Conservation (phyloP, 306 rosid species). For the Ormosia emarginata region DNA sequence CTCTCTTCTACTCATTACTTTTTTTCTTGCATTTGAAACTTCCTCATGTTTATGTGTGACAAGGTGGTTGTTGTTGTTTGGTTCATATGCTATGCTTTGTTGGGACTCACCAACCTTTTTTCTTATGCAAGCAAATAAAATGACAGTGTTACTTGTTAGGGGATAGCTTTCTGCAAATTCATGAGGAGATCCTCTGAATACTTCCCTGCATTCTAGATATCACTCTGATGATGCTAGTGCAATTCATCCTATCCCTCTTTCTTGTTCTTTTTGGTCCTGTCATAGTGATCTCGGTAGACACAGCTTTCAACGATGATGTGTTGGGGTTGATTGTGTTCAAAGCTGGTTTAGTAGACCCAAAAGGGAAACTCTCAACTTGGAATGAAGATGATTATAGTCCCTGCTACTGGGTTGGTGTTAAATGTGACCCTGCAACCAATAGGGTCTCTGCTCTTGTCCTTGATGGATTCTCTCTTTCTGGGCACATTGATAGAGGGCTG, state of each 20-base stretch:
- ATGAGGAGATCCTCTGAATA: slow-evolving; percentile 1
- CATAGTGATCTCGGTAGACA: slow-evolving; percentile 36
- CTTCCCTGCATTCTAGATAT: not conserved
- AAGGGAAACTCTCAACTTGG: slow-evolving; percentile 65
- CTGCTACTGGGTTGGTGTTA: slow-evolving; percentile 76
- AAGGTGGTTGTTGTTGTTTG: slow-evolving; percentile 15
- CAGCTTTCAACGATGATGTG: slow-evolving; percentile 82
- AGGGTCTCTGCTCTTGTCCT: slow-evolving; percentile 72
- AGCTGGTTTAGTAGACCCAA: slow-evolving; percentile 73
- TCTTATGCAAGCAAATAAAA: slow-evolving; percentile 16
- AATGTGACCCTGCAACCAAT: slow-evolving; percentile 60
- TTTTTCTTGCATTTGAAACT: slow-evolving; percentile 36
- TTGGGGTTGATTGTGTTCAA: slow-evolving; percentile 81
- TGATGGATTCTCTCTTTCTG: slow-evolving; percentile 75
- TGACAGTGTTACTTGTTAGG: not conserved
- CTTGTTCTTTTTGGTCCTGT: slow-evolving; percentile 39
- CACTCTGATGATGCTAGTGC: slow-evolving; percentile 49
- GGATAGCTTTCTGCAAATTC: slow-evolving; percentile 5
- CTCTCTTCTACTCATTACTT: slow-evolving; percentile 12
- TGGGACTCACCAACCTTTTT: slow-evolving; percentile 20
- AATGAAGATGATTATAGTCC: slow-evolving; percentile 74
- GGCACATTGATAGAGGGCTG: slow-evolving; percentile 77
- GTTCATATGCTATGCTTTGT: slow-evolving; percentile 14
- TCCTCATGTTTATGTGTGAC: not conserved
- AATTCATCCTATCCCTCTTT: slow-evolving; percentile 28